These are phyloP conservation scores for Camelina neglecta DNA, from an alignment of 345 rosid species.

Conservation along the genomic window DNA sequence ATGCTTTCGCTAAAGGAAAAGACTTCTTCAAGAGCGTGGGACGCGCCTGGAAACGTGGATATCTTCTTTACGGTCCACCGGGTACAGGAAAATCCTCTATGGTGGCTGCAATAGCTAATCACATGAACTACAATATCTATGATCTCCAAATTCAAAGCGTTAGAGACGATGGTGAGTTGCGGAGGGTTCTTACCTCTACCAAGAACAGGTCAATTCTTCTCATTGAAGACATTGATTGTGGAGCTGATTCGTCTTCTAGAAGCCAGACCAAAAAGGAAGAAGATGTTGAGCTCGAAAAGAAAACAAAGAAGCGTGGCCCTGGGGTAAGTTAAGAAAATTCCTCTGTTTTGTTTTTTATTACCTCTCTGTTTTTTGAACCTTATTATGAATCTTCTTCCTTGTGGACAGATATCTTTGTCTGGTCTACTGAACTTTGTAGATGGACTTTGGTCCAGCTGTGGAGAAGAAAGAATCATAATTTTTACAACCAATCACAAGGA, in stretches of 20 bases:
- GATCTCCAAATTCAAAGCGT: constrained; percentile 45
- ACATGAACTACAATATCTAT: constrained; percentile 44
- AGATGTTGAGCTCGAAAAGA: constrained; percentile 6
- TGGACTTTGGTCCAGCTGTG: constrained; percentile 47
- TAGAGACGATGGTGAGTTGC: constrained; percentile 35
- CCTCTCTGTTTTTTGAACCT: not conserved
- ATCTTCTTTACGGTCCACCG: constrained; percentile 45
- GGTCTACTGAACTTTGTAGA: constrained; percentile 46
- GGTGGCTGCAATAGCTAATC: constrained; percentile 46
- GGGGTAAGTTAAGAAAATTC: constrained; percentile 21
- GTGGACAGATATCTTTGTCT: constrained; percentile 35
- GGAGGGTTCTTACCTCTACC: constrained; percentile 40
- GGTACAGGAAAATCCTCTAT: constrained; percentile 44
- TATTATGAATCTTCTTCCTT: not conserved
- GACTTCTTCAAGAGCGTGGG: constrained; percentile 45
- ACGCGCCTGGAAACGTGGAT: constrained; percentile 44
- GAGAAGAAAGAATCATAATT: constrained; percentile 45
- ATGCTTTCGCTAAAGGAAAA: constrained; percentile 38
- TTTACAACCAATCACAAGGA: constrained; percentile 48
- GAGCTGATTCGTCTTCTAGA: constrained; percentile 34
- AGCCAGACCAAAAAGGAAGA: constrained; percentile 23
- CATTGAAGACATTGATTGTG: constrained; percentile 47
- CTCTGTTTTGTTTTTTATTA: not conserved
- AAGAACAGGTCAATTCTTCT: constrained; percentile 43
- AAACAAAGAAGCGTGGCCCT: constrained; percentile 24